Base-by-base conservation (phyloP, 495 filamentous ascomycete species). In the Penicillium pulvis region DNA sequence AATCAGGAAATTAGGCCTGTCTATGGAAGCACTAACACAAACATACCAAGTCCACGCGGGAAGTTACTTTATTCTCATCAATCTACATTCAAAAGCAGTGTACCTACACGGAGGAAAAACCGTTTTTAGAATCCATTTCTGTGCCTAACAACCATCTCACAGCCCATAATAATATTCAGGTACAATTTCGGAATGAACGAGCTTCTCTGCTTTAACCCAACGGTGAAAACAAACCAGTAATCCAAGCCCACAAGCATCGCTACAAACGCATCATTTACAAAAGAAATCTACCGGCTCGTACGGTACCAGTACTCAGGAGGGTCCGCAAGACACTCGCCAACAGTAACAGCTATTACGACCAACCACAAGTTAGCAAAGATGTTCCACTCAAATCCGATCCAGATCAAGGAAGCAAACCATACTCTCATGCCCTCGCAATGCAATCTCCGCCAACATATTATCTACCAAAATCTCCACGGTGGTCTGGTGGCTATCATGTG, bases 321-420 rank as follows among this genome's bases (percentile, higher is more conserved):
- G 64, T 92, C 88, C 12, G 83, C 87, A 17, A 93, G 74, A 70
- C 90, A 93, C 60, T 90, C 81, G 2, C 89, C 90, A 24, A 91
- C 81, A 35, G 90, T 89, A 35, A 91, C 88, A 58, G 65, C 74
- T 75, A 56, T 28, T 28, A 8, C 83, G 84, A 28, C 71, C 68
- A 5, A 41, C 46, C 28, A 35, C 19, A 2, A 44, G 44, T 45
- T 53, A 68, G 52, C 61, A 55, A 2, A 14, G 42, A 45, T 5
- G 4, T 5, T 28, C 28, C 28, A 56, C 49, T 36, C 41, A 50
- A 43, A 36, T 17, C 24, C 16, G 5, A 24, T 7, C 41, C 39
- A 36, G 39, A 59, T 46, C 54, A 17, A 3, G 49, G 52, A 35
- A 24, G 23, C 44, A 52, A 71, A 53, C 6, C 67, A 33, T 61